These are phyloP conservation scores for Globisporangium abappressorium DNA, from an alignment of 352 stramenopile genomes.

Conservation along the genomic window DNA sequence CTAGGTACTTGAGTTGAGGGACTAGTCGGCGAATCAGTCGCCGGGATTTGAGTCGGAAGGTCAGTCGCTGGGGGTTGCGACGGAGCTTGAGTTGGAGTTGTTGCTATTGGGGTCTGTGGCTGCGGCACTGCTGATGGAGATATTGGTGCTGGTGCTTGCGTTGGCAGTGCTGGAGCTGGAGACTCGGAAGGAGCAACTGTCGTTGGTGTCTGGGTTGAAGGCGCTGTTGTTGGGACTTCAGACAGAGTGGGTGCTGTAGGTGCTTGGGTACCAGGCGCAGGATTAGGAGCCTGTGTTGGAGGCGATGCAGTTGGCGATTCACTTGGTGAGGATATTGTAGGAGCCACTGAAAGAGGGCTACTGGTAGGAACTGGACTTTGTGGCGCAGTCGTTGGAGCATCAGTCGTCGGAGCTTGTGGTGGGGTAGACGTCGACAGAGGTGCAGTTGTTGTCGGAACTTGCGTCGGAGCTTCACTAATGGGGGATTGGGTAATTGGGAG, in stretches of 20 bases:
- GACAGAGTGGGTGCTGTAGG: neutral
- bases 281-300: neutral
- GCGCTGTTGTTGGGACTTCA: neutral
- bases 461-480: conserved; percentile 3
- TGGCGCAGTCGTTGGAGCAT: conserved; percentile 5
- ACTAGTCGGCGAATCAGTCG: neutral
- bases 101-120: neutral
- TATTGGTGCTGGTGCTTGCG: neutral
- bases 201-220: neutral
- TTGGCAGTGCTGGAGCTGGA: neutral
- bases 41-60: conserved; percentile 7
- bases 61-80: conserved; percentile 1
- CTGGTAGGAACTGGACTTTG: neutral
- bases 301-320: neutral
- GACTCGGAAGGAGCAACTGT: neutral
- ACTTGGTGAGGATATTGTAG: neutral
- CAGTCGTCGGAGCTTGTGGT: neutral
- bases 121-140: neutral
- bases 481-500: neutral
- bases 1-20: neutral
- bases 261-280: neutral
- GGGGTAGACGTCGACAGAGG: too few relatives aligned
- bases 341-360: neutral
- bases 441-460: neutral
- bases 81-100: conserved; percentile 2